Conservation (phyloP, 495 filamentous ascomycete species). For the Chlorociboria aeruginascens region DNA sequence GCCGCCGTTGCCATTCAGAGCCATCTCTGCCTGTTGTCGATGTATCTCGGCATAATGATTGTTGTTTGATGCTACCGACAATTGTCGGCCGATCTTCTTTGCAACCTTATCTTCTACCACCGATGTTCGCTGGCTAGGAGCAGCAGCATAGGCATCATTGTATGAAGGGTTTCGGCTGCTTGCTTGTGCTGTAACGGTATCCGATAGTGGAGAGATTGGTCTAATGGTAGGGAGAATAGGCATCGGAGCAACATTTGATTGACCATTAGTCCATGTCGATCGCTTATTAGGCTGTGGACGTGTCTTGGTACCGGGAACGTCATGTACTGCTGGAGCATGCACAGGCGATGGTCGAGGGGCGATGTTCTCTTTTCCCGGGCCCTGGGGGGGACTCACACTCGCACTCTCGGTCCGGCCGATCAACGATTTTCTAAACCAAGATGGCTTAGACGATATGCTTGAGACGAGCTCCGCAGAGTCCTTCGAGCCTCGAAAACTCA, state of each 20-base stretch:
- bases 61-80: conserved; percentile 93
- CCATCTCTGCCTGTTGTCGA: conserved; percentile 81
- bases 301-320: conserved; percentile 39
- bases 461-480: conserved; percentile 47
- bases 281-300: conserved; percentile 58
- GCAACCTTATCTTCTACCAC: conserved; percentile 49
- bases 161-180: conserved; percentile 35
- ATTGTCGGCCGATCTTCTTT: conserved; percentile 92
- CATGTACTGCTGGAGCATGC: conserved; percentile 37
- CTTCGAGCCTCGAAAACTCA: conserved; percentile 50
- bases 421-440: conserved; percentile 92
- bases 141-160: conserved; percentile 17
- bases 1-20: conserved; percentile 70
- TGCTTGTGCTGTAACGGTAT: conserved; percentile 84
- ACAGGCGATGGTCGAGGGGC: conserved; percentile 45
- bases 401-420: conserved; percentile 48
- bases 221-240: conserved; percentile 93
- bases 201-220: conserved; percentile 86
- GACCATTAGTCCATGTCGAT: conserved; percentile 75
- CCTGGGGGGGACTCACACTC: neutral
- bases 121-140: conserved; percentile 14
- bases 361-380: conserved; percentile 25
- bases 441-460: conserved; percentile 67
- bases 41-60: conserved; percentile 75
- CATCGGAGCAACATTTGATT: conserved; percentile 82